These are phyloP conservation scores for Blumeria hordei DNA, from an alignment of 2,329 filamentous ascomycete species.

Conservation along the genomic window DNA sequence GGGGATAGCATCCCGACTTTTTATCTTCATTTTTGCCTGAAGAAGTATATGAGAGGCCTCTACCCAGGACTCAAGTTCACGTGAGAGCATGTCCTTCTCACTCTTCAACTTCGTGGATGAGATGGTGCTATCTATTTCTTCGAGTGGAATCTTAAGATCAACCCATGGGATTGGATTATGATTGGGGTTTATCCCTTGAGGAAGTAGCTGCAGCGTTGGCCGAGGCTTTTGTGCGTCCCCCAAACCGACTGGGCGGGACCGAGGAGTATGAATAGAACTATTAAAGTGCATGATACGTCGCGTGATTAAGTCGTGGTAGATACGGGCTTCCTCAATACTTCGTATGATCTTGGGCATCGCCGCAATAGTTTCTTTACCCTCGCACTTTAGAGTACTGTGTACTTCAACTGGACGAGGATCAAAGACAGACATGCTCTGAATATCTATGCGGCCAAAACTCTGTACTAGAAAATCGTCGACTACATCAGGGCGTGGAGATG, in stretches of 20 bases:
- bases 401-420: slow-evolving; percentile 4
- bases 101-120: slow-evolving; percentile 1
- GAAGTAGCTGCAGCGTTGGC: neutral
- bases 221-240: neutral
- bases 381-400: slow-evolving; percentile 4
- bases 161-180: slow-evolving; percentile 5
- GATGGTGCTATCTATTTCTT: slow-evolving; percentile 2
- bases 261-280: slow-evolving; percentile 2
- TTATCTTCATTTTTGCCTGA: neutral
- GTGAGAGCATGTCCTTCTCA: slow-evolving; percentile 4
- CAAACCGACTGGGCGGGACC: neutral
- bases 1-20: slow-evolving; percentile 5
- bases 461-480: slow-evolving; percentile 31
- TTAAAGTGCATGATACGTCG: slow-evolving; percentile 8
- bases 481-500: slow-evolving; percentile 7
- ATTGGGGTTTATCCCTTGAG: neutral
- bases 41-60: slow-evolving; percentile 4
- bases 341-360: slow-evolving; percentile 6
- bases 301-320: slow-evolving; percentile 9
- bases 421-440: slow-evolving; percentile 32
- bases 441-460: slow-evolving; percentile 35
- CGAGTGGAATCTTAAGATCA: slow-evolving; percentile 5
- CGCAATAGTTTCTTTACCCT: slow-evolving; percentile 6
- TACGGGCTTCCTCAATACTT: slow-evolving; percentile 5
- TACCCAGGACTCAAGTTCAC: slow-evolving; percentile 5